These are phyloP conservation scores for Colletotrichum neosansevieriae DNA, from an alignment of 2,329 filamentous ascomycete genomes.

Conservation along the genomic window DNA sequence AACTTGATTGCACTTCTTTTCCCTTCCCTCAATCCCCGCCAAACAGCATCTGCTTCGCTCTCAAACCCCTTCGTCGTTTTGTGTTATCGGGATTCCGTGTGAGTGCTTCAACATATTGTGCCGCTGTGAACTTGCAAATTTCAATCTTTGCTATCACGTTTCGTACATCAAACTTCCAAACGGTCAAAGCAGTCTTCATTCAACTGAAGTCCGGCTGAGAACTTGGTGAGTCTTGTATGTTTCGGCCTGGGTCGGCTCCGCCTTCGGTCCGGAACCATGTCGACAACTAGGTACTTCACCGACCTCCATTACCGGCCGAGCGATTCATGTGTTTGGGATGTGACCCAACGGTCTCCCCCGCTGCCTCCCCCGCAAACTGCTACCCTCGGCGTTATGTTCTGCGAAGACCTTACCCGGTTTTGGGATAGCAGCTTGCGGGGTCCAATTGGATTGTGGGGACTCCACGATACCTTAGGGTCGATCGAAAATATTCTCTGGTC, in stretches of 20 bases:
- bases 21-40: no score
- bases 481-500: slow-evolving; percentile 5
- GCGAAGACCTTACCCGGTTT: not conserved
- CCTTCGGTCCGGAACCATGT: not conserved
- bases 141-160: no score
- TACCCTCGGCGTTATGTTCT: not conserved
- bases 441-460: not conserved
- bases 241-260: slow-evolving; percentile 20
- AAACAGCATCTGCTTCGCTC: no score
- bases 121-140: no score
- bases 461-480: not conserved
- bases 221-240: no score
- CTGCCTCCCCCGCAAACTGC: slow-evolving; percentile 15
- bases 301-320: not conserved
- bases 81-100: no score
- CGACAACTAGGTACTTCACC: not conserved
- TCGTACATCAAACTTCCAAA: no score
- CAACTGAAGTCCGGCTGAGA: no score
- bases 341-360: not conserved
- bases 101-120: no score
- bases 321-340: not conserved
- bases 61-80: no score
- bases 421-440: not conserved
- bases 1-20: no score
- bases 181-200: no score